Evolutionary conservation across 352 stramenopile genomes (phyloP), one percentile per base, ranked within the genome.

Genomic region (Halophytophthora batemanensis): DNA sequence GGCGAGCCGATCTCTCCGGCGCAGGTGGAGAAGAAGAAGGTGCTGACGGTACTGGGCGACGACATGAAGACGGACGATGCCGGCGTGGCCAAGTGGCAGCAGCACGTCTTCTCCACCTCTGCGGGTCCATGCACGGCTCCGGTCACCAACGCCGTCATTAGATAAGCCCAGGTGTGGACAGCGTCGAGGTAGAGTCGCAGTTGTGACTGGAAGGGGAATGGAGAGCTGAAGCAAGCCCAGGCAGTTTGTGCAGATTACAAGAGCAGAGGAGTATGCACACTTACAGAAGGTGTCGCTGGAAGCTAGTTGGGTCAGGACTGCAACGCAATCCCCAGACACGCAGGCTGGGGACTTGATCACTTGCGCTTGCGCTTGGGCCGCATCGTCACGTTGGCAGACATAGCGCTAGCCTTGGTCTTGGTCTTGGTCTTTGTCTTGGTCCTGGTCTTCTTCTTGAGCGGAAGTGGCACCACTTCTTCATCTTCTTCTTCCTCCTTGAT

Each of bases 11-110:
- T 79, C 48, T 89, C 84, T 8, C 82, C 84, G 2, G 82, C 82
- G 38, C 84, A 94, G 59, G 78, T 94, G 29, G 84, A 94, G 70
- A 94, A 94, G 78, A 94, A 93, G 65, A 94, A 94, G 69, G 84
- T 94, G 50, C 64, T 94, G n/a, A 59, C 81, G 39, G 70, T 71
- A 40, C 56, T 90, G 36, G 83, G 79, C 41, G 71, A 90, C 34
- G 79, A 91, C 61, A 87, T 94, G 78, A 86, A 81, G 66, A 92
- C 84, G 45, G 77, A 93, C 58, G 78, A 61, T 12, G 55, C 77
- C 13, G 82, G 84, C 45, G 64, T 95, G 7, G 84, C 84, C 51
- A 91, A 82, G 64, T 95, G 82, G 82, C 87, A 91, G 61, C 77
- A 86, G 28, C 71, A 93, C 62, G 69, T 73, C 18, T 90, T 95